Percentiles rank a stretch among this genome's conserved stretches.
phyloP scores from a whole-genome alignment of 2,329 filamentous ascomycete species.

The Lasiodiplodia sp. region DNA sequence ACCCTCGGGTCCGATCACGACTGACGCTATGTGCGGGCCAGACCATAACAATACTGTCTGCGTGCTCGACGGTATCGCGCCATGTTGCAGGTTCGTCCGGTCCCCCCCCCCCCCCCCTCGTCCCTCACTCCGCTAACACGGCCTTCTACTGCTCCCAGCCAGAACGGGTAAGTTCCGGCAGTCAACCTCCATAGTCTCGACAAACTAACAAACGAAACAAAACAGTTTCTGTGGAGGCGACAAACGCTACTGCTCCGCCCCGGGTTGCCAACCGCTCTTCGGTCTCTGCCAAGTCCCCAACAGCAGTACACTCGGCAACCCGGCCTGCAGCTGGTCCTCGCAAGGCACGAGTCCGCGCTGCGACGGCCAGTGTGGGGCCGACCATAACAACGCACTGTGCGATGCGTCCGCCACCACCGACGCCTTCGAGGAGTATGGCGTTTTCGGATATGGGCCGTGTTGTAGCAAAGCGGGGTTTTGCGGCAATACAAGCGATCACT shows the following conservation, averaged over 20 bases:
- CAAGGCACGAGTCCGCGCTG: slow-evolving; percentile 25
- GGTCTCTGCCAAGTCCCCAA: slow-evolving; percentile 16
- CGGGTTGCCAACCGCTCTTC: slow-evolving; percentile 16
- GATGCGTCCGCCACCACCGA: neutral
- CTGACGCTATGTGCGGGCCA: neutral
- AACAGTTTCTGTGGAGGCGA: slow-evolving; percentile 28
- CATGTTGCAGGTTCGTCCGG: slow-evolving; percentile 18
- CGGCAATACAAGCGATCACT: slow-evolving; percentile 24
- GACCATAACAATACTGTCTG: slow-evolving; percentile 16
- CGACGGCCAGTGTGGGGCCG: slow-evolving; percentile 26
- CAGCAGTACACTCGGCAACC: slow-evolving; percentile 22
- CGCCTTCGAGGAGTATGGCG: slow-evolving; percentile 9
- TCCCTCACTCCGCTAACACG: neutral
- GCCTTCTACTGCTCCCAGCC: neutral
- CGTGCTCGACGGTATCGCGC: slow-evolving; percentile 22
- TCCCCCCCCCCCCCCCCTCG: neutral
- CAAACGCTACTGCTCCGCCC: slow-evolving; percentile 16
- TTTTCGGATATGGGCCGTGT: slow-evolving; percentile 23
- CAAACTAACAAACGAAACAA: neutral
- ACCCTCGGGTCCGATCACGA: neutral
- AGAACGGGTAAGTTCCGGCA: slow-evolving; percentile 6
- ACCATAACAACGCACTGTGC: slow-evolving; percentile 13
- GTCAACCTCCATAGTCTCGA: neutral
- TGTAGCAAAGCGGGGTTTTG: slow-evolving; percentile 24
- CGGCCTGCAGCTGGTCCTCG: slow-evolving; percentile 21